Evolutionary conservation across 371 early-diverging fungal species (phyloP).

Genomic region (Mucor racemosus): DNA sequence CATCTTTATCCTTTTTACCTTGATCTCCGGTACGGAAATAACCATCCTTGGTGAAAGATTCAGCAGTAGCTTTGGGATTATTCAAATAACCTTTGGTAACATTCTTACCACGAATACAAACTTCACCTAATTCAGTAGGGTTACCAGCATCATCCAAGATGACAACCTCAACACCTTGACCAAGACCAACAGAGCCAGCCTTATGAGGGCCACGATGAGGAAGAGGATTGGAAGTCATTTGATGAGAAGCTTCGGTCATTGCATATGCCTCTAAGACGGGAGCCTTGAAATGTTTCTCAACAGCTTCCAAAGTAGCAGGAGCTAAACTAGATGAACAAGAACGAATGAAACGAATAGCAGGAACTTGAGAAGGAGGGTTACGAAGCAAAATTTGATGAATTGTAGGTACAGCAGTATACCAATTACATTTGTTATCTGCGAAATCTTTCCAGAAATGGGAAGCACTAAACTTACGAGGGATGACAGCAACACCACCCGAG

Average conservation of each 20-base stretch:
- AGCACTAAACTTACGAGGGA: slow-evolving; percentile 83
- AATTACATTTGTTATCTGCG: slow-evolving; percentile 60
- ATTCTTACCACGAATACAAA: slow-evolving; percentile 83
- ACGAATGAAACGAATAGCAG: slow-evolving; percentile 80
- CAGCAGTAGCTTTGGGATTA: slow-evolving; percentile 77
- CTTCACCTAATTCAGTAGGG: slow-evolving; percentile 72
- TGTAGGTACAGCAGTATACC: slow-evolving; percentile 91
- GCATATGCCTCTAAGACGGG: slow-evolving; percentile 91
- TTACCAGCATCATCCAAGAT: slow-evolving; percentile 73
- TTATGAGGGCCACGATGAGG: slow-evolving; percentile 73
- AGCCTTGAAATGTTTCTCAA: slow-evolving; percentile 74
- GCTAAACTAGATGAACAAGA: slow-evolving; percentile 85
- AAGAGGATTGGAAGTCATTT: slow-evolving; percentile 87
- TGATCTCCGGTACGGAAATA: slow-evolving; percentile 87
- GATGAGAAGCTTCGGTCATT: slow-evolving; percentile 93
- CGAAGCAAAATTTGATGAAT: slow-evolving; percentile 85
- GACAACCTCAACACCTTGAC: slow-evolving; percentile 79
- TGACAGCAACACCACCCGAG: slow-evolving; percentile 79
- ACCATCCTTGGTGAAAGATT: slow-evolving; percentile 66
- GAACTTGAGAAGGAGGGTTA: slow-evolving; percentile 52
- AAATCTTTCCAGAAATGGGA: slow-evolving; percentile 83
- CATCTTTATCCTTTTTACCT: slow-evolving; percentile 74
- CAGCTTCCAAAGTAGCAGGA: slow-evolving; percentile 70
- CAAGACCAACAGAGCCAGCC: slow-evolving; percentile 83
- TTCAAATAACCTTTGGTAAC: slow-evolving; percentile 84